These are phyloP conservation scores for Ganoderma sp. DNA, from an alignment of 1,284 basidiomycete genomes.

Conservation along the genomic window DNA sequence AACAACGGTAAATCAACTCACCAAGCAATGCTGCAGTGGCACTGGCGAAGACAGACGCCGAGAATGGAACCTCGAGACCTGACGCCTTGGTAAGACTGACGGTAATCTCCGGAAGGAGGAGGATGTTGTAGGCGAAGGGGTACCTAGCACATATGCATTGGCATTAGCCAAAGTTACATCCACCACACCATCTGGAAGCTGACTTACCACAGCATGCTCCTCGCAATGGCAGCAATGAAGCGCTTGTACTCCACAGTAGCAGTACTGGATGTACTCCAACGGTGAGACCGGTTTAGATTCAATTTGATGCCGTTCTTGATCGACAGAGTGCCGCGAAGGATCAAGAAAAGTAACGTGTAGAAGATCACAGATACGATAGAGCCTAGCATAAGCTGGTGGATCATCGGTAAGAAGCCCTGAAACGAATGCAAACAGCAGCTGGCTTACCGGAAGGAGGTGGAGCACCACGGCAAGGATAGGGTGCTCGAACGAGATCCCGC, in stretches of 20 bases:
- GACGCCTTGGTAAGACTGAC: slow-evolving; percentile 56
- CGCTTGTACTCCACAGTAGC: slow-evolving; percentile 53
- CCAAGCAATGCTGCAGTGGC: slow-evolving; percentile 62
- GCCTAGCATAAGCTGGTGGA: slow-evolving; percentile 59
- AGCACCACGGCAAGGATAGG: slow-evolving; percentile 54
- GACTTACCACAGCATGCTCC: slow-evolving; percentile 70
- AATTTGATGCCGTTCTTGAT: slow-evolving; percentile 52
- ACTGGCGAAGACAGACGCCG: slow-evolving; percentile 54
- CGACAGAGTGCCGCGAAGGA: slow-evolving; percentile 58
- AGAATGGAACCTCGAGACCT: slow-evolving; percentile 52
- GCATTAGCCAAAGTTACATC: not conserved
- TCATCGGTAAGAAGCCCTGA: not conserved
- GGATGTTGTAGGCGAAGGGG: slow-evolving; percentile 63
- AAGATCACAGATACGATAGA: slow-evolving; percentile 58
- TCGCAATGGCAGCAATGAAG: slow-evolving; percentile 63
- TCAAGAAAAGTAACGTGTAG: slow-evolving; percentile 63
- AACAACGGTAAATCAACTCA: slow-evolving; percentile 55
- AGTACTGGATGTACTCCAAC: slow-evolving; percentile 47
- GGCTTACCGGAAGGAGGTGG: slow-evolving; percentile 62
- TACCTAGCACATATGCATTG: slow-evolving; percentile 48
- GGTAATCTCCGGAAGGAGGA: slow-evolving; percentile 66
- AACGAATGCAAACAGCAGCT: not conserved
- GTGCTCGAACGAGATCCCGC: slow-evolving; percentile 54
- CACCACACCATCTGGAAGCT: slow-evolving; percentile 14
- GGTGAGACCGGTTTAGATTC: slow-evolving; percentile 51